Percentiles rank a stretch among this genome's conserved stretches.
Evolutionary conservation across 2,329 filamentous ascomycete species (phyloP).

Genomic region (Eutypella sp.): DNA sequence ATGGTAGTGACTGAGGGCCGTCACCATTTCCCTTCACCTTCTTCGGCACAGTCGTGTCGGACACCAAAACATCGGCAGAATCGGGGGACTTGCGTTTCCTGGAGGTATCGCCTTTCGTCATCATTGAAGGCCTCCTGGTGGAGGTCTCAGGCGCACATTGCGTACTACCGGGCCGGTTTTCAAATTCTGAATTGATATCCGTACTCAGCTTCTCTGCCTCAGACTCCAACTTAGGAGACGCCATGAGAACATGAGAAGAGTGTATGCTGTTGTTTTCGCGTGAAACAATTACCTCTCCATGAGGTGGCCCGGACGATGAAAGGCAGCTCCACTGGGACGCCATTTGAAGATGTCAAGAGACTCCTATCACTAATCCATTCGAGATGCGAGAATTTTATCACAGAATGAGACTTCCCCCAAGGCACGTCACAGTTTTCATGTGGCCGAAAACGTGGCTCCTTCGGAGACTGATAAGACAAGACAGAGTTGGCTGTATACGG

Average conservation of each 20-base stretch:
- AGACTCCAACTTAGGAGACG: background rate
- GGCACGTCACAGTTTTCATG: constrained; percentile 15
- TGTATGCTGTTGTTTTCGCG: background rate
- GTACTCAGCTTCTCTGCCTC: background rate
- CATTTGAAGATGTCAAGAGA: too few species aligned
- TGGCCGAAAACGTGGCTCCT: constrained; percentile 14
- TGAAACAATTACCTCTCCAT: background rate
- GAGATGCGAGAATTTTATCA: too few species aligned
- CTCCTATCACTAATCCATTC: too few species aligned
- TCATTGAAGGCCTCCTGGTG: too few species aligned
- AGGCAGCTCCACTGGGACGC: background rate
- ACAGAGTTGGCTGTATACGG: constrained; percentile 1
- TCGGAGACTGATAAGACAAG: constrained; percentile 7
- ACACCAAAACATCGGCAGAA: background rate
- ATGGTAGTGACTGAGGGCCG: background rate
- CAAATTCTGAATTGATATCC: constrained; percentile 1
- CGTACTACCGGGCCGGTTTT: too few species aligned
- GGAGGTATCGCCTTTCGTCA: background rate
- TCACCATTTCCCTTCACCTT: constrained; percentile 16
- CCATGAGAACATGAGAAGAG: constrained; percentile 9
- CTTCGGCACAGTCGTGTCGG: constrained; percentile 8
- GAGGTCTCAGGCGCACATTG: too few species aligned
- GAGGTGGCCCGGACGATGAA: background rate
- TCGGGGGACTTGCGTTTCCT: constrained; percentile 15
- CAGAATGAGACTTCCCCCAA: too few species aligned